These are phyloP conservation scores for Fusarium armeniacum DNA, from an alignment of 2,329 filamentous ascomycete genomes.

Conservation along the genomic window DNA sequence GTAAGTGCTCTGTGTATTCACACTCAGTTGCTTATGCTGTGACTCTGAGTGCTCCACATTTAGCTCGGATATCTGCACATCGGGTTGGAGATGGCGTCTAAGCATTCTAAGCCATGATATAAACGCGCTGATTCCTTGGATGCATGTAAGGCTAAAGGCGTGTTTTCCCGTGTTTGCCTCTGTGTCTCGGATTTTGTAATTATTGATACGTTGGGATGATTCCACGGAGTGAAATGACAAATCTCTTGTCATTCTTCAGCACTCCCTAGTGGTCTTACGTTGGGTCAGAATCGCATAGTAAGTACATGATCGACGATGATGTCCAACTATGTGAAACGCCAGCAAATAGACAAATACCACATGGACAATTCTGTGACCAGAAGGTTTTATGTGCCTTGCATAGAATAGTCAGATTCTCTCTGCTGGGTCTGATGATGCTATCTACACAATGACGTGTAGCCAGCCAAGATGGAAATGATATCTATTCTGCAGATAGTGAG, in stretches of 20 bases:
- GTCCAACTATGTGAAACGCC: slow-evolving; percentile 12
- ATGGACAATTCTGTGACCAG: slow-evolving; percentile 23
- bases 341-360: slow-evolving; percentile 23
- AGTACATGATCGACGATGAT: slow-evolving; percentile 15
- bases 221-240: slow-evolving; percentile 11
- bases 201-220: not conserved
- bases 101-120: slow-evolving; percentile 15
- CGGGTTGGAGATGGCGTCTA: slow-evolving; percentile 9
- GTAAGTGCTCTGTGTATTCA: slow-evolving; percentile 17
- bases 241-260: slow-evolving; percentile 26
- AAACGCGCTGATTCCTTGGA: slow-evolving; percentile 7
- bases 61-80: slow-evolving; percentile 21
- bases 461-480: slow-evolving; percentile 7
- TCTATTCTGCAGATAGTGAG: slow-evolving; percentile 23
- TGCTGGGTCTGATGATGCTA: slow-evolving; percentile 28
- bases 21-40: not conserved
- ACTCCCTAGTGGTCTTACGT: slow-evolving; percentile 18
- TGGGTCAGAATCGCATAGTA: slow-evolving; percentile 6
- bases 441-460: slow-evolving; percentile 38
- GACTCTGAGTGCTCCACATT: slow-evolving; percentile 7
- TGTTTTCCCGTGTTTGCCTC: slow-evolving; percentile 9
- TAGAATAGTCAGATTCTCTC: slow-evolving; percentile 1
- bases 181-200: slow-evolving; percentile 1
- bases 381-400: slow-evolving; percentile 25
- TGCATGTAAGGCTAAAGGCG: slow-evolving; percentile 3